Evolutionary conservation across 2,329 filamentous ascomycete genomes (phyloP).

Genomic region (Exophiala oligosperma): DNA sequence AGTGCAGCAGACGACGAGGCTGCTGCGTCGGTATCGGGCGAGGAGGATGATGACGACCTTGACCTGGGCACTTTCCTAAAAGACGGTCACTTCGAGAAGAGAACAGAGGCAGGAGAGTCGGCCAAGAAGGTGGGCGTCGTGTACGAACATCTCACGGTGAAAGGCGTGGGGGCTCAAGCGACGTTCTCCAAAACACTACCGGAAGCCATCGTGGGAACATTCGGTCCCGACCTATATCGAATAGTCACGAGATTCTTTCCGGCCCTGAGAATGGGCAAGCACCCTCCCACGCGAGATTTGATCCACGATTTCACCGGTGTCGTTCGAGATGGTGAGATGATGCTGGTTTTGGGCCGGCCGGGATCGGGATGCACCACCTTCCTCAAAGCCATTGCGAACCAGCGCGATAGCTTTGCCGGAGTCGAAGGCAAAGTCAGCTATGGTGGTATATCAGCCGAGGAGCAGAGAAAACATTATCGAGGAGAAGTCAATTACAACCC

Average conservation of each 20-base stretch:
- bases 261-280: slow-evolving; percentile 48
- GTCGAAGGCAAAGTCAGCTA: slow-evolving; percentile 72
- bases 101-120: slow-evolving; percentile 61
- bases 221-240: slow-evolving; percentile 75
- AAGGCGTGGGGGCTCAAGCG: slow-evolving; percentile 66
- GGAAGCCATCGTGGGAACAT: slow-evolving; percentile 72
- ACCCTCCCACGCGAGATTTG: slow-evolving; percentile 54
- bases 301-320: slow-evolving; percentile 68
- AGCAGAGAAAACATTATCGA: slow-evolving; percentile 67
- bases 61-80: slow-evolving; percentile 69
- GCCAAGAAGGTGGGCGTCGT: slow-evolving; percentile 77
- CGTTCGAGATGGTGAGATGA: slow-evolving; percentile 69
- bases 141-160: slow-evolving; percentile 74
- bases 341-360: slow-evolving; percentile 70
- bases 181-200: slow-evolving; percentile 72
- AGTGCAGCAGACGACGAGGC: slow-evolving; percentile 36
- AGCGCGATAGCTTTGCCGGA: slow-evolving; percentile 63
- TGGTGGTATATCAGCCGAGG: slow-evolving; percentile 67
- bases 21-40: slow-evolving; percentile 33
- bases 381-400: slow-evolving; percentile 72
- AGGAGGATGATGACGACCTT: slow-evolving; percentile 54
- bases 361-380: slow-evolving; percentile 76
- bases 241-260: slow-evolving; percentile 59
- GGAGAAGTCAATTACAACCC: slow-evolving; percentile 78
- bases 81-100: slow-evolving; percentile 74